Evolutionary conservation across 495 filamentous ascomycete species (phyloP).

Genomic region (Penicillium coffeae): DNA sequence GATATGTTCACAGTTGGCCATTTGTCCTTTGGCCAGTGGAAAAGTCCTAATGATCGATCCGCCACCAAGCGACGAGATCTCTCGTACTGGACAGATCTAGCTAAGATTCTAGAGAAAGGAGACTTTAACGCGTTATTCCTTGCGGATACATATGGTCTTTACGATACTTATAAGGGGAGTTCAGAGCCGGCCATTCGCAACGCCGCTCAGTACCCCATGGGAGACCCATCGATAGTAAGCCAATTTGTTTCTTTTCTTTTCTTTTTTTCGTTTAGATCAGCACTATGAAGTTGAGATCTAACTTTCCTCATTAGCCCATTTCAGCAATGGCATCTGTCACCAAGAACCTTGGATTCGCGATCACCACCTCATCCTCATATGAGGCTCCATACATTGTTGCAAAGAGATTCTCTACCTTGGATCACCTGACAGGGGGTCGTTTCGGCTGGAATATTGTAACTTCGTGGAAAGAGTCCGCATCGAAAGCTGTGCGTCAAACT

Average conservation of each 20-base stretch:
- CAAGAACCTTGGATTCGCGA: slow-evolving; percentile 24
- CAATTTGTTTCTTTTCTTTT: too few relatives aligned
- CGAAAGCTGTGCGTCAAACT: slow-evolving; percentile 35
- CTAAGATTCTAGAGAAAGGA: slow-evolving; percentile 13
- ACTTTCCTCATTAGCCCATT: slow-evolving; percentile 38
- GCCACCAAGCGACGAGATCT: slow-evolving; percentile 13
- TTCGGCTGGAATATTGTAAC: slow-evolving; percentile 58
- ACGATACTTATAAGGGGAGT: slow-evolving; percentile 46
- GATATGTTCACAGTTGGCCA: slow-evolving; percentile 21
- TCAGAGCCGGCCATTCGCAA: slow-evolving; percentile 18
- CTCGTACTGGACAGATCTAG: slow-evolving; percentile 17
- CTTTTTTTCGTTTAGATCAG: too few relatives aligned
- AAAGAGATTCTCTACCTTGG: slow-evolving; percentile 48
- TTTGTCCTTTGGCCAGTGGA: slow-evolving; percentile 19
- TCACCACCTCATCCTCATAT: slow-evolving; percentile 43
- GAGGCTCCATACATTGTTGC: slow-evolving; percentile 47
- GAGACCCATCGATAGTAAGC: slow-evolving; percentile 22
- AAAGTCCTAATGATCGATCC: slow-evolving; percentile 8
- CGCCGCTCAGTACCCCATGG: slow-evolving; percentile 49
- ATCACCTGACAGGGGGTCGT: slow-evolving; percentile 50
- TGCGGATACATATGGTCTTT: slow-evolving; percentile 48
- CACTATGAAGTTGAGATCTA: too few relatives aligned
- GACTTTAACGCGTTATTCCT: slow-evolving; percentile 51
- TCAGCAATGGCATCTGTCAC: slow-evolving; percentile 32
- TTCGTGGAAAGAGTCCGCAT: slow-evolving; percentile 44